These are phyloP conservation scores for Picea glauca DNA, from an alignment of 75 land plant species.

Conservation along the genomic window DNA sequence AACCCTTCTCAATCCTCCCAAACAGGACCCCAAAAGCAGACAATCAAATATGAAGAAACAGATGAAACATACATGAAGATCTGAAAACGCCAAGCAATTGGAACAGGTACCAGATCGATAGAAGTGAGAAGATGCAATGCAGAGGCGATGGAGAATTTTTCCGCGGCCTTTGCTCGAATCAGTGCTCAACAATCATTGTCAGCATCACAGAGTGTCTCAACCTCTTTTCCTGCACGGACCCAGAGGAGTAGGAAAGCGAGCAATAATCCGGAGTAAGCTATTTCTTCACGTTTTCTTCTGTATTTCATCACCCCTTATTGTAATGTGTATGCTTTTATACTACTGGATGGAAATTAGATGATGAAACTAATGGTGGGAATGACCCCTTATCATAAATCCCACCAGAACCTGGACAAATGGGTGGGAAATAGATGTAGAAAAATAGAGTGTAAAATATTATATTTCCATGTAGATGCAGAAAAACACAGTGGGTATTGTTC, in stretches of 20 bases:
- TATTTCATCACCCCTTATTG: neutral
- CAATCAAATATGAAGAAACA: too few species aligned
- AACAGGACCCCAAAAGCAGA: too few species aligned
- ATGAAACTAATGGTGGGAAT: neutral
- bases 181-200: slow-evolving; percentile 53
- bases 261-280: slow-evolving; percentile 52
- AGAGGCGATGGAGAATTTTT: slow-evolving; percentile 58
- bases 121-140: neutral
- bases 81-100: too few species aligned
- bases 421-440: neutral
- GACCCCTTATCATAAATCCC: neutral
- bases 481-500: neutral
- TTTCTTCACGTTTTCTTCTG: neutral
- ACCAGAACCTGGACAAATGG: neutral
- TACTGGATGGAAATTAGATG: neutral
- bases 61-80: too few species aligned
- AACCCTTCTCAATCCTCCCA: too few species aligned
- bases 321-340: neutral
- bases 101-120: too few species aligned
- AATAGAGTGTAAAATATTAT: too few species aligned
- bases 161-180: slow-evolving; percentile 75
- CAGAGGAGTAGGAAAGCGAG: slow-evolving; percentile 77
- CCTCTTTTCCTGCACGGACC: slow-evolving; percentile 84
- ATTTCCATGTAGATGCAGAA: too few species aligned
- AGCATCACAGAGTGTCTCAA: slow-evolving; percentile 48